Percentiles rank a stretch among this genome's conserved stretches.
Conservation (phyloP, 805 yeast genomes). For the Torulaspora quercuum region DNA sequence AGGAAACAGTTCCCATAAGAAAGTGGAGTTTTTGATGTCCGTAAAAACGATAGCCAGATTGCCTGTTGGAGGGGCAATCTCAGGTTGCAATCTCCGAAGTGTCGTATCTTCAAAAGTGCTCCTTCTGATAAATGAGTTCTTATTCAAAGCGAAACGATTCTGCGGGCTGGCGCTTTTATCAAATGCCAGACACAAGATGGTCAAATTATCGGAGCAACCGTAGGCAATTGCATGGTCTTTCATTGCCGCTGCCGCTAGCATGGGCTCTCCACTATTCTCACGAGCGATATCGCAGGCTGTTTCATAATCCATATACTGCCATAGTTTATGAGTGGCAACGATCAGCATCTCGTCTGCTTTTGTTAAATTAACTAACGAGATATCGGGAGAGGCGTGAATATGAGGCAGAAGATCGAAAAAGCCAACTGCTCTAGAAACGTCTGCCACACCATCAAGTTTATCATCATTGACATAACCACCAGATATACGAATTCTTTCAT, state of each 20-base stretch:
- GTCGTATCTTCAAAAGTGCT: conserved; percentile 70
- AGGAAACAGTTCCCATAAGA: conserved; percentile 90
- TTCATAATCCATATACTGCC: conserved; percentile 81
- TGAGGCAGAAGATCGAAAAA: conserved; percentile 83
- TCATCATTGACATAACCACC: conserved; percentile 92
- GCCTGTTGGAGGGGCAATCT: conserved; percentile 92
- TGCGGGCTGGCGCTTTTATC: conserved; percentile 46
- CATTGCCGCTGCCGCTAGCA: conserved; percentile 86
- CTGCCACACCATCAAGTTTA: conserved; percentile 75
- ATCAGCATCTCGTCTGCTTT: conserved; percentile 80
- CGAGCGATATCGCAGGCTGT: conserved; percentile 88
- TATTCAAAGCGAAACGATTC: conserved; percentile 34
- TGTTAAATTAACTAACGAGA: conserved; percentile 55
- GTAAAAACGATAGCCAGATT: conserved; percentile 95
- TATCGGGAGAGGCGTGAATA: conserved; percentile 82
- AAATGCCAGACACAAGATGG: conserved; percentile 75
- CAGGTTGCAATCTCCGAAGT: conserved; percentile 78
- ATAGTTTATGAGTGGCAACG: conserved; percentile 75
- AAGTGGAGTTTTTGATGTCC: conserved; percentile 91
- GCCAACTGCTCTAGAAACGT: conserved; percentile 89
- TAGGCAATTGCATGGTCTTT: conserved; percentile 93
- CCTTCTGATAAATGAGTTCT: conserved; percentile 43
- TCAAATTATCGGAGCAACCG: conserved; percentile 75
- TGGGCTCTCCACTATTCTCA: conserved; percentile 75
- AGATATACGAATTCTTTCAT: conserved; percentile 81